Evolutionary conservation across 1,284 basidiomycete genomes (phyloP).

Genomic region (Heterobasidion parviporum): DNA sequence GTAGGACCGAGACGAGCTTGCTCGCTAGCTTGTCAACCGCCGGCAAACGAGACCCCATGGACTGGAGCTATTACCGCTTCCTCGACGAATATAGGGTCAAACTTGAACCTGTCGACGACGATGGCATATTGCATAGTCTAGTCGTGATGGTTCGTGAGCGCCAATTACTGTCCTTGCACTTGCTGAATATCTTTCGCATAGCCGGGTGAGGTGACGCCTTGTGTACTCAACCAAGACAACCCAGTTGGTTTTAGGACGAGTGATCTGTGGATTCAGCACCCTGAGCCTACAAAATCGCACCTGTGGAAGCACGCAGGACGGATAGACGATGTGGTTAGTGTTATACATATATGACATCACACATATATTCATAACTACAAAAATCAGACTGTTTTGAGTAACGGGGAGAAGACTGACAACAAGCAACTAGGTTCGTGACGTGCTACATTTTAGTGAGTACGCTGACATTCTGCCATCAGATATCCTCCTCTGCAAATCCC

Average conservation of each 20-base stretch:
- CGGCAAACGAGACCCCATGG: background rate
- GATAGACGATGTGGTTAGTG: constrained; percentile 1
- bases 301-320: constrained; percentile 10
- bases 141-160: background rate
- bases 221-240: background rate
- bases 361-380: background rate
- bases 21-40: background rate
- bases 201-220: background rate
- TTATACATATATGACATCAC: no score
- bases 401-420: constrained; percentile 17
- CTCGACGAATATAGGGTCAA: background rate
- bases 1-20: background rate
- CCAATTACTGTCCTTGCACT: background rate
- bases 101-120: background rate
- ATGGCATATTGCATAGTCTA: background rate
- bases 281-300: background rate
- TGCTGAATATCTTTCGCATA: background rate
- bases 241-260: background rate
- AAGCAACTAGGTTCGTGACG: constrained; percentile 11
- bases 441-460: background rate
- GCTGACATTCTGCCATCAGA: constrained; percentile 1
- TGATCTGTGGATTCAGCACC: background rate
- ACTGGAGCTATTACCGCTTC: background rate
- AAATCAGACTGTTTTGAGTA: constrained; percentile 12
- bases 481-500: constrained; percentile 8